phyloP scores from a whole-genome alignment of 257 asterid species.

The Cruciata laevipes region DNA sequence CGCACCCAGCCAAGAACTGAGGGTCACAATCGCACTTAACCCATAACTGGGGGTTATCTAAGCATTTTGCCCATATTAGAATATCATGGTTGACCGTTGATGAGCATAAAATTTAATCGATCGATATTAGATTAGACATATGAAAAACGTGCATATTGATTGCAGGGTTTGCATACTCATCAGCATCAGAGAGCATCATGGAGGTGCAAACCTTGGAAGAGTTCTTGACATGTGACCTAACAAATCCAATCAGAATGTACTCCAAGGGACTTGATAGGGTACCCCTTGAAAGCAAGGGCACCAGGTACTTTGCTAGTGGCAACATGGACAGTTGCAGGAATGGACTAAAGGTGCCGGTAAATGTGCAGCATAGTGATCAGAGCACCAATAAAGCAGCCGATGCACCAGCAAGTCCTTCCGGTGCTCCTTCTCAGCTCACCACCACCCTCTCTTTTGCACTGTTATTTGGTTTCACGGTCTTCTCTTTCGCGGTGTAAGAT shows the following conservation, averaged over 20 bases:
- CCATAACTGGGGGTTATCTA: too few relatives aligned
- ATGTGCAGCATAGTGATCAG: constrained; percentile 24
- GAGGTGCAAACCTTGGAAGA: constrained; percentile 53
- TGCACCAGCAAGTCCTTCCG: not conserved
- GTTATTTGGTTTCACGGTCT: constrained; percentile 10
- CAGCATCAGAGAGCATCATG: constrained; percentile 34
- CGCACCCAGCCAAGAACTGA: too few relatives aligned
- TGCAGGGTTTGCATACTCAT: constrained; percentile 47
- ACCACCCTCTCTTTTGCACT: not conserved
- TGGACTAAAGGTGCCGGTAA: constrained; percentile 57
- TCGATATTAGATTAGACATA: too few relatives aligned
- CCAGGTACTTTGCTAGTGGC: constrained; percentile 53
- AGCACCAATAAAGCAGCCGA: not conserved
- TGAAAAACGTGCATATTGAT: not conserved
- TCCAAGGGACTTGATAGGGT: constrained; percentile 31
- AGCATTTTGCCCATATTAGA: too few relatives aligned
- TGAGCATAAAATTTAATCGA: too few relatives aligned
- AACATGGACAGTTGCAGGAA: constrained; percentile 44
- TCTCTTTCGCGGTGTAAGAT: constrained; percentile 5
- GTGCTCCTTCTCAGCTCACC: not conserved
- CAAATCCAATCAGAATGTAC: constrained; percentile 57
- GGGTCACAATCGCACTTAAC: too few relatives aligned
- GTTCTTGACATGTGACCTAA: constrained; percentile 43
- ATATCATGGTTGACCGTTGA: too few relatives aligned
- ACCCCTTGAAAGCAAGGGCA: constrained; percentile 46